Evolutionary conservation across 1,284 basidiomycete genomes (phyloP).

Genomic region (Schizophyllum amplum): DNA sequence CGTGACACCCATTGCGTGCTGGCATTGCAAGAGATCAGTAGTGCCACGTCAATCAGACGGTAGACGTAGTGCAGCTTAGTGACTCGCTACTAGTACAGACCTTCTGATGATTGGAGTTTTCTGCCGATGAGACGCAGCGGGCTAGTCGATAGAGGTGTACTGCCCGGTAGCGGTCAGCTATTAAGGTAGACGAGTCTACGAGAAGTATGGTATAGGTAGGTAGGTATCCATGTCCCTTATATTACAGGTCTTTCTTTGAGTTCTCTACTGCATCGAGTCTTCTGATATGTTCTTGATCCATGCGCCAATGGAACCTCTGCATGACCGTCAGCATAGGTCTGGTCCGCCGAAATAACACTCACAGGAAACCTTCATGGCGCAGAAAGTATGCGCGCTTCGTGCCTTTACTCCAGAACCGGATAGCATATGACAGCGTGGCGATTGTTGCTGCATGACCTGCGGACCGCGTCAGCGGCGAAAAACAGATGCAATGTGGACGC

Average conservation of each 20-base stretch:
- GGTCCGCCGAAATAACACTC: conserved; percentile 31
- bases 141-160: no score
- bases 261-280: conserved; percentile 16
- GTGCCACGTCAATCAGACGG: not conserved
- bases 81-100: not conserved
- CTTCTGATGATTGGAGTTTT: no score
- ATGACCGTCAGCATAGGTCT: conserved; percentile 3
- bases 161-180: no score
- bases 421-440: conserved; percentile 96
- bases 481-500: conserved; percentile 11
- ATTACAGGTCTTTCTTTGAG: not conserved
- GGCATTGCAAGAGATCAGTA: no score
- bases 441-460: conserved; percentile 95
- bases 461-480: conserved; percentile 7
- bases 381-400: conserved; percentile 95
- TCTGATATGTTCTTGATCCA: conserved; percentile 88
- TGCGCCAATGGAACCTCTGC: conserved; percentile 83
- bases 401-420: conserved; percentile 99
- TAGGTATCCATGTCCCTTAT: not conserved
- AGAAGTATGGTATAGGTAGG: not conserved
- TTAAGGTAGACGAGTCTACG: not conserved
- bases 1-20: no score
- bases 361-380: conserved; percentile 97
- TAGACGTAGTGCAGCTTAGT: not conserved
- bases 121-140: no score